Evolutionary conservation across 768 basidiomycete species (phyloP), one percentile per base, ranked within the genome.

Genomic region (Calocera viscosa): DNA sequence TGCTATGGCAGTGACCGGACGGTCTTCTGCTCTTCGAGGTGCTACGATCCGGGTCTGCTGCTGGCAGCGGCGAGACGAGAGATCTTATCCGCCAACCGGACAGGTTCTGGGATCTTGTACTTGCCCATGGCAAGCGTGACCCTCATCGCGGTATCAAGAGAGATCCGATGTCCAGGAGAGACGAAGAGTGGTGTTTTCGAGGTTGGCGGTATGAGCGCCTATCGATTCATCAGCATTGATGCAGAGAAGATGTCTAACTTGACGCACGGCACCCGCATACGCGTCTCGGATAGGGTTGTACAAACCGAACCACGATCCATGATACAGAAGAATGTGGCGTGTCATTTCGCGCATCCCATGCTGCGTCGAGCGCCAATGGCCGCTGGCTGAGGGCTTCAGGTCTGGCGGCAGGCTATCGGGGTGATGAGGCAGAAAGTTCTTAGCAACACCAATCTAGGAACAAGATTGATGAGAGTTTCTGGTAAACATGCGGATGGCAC

Each of bases 171-270:
- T 0, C 72, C 74, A 1, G 71, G 63, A 0, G 72, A 73, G 47
- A 75, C 69, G 63, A 70, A 75, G 40, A 73, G 53, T 0, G 74
- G 72, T 38, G 70, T 69, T 14, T 66, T 71, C 19, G 72, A 70
- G 22, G 30, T 65, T 1, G 28, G 39, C 22, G 22, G n/a, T 2
- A 63, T 67, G 7, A 67, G 66, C 60, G 49, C 32, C 30, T 34
- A 63, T 12, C 19, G 43, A 17, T 47, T 17, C 43, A 24, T 7
- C 43, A 47, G 43, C 24, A 19, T 28, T 30, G 34, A 35, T 39
- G 35, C 14, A 12, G 64, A 35, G 35, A 65, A 14, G 5, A 40
- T 2, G 40, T 14, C 41, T 32, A 17, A 30, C 19, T 19, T 24
- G 43, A 67, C 68, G 7, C n/a, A 69, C 68, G 7, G 68, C 68